Conservation (phyloP, 23 red algal species). For the Rhodosorus marinus region DNA sequence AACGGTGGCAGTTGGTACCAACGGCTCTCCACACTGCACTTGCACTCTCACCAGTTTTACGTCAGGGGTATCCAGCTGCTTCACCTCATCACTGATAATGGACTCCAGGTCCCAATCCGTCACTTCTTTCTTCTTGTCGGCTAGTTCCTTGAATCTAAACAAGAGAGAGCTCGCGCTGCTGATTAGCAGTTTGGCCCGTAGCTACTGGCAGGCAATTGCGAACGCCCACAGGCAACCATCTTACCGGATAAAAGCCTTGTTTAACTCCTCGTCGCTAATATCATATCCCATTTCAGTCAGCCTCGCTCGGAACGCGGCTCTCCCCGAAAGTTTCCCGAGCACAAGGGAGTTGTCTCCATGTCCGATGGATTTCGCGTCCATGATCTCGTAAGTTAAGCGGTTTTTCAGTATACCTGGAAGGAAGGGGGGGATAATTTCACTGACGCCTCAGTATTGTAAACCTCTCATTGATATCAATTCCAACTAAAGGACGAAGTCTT, state of each 20-base stretch:
- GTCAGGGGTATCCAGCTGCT: conserved; percentile 23
- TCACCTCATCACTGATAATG: conserved; percentile 84
- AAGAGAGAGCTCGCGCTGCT: too few relatives aligned
- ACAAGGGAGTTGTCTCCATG: conserved; percentile 58
- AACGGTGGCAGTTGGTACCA: conserved; percentile 61
- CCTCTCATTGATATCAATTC: too few relatives aligned
- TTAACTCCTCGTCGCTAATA: conserved; percentile 65
- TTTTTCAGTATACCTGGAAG: conserved; percentile 89
- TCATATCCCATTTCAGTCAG: conserved; percentile 76
- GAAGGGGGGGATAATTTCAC: too few relatives aligned
- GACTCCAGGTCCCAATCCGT: conserved; percentile 63
- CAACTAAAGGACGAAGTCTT: too few relatives aligned
- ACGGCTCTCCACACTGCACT: conserved; percentile 67
- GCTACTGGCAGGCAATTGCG: too few relatives aligned
- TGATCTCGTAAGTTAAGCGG: conserved; percentile 84
- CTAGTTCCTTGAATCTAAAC: conserved; percentile 94
- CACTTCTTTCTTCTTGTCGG: conserved; percentile 83
- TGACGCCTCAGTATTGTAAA: too few relatives aligned
- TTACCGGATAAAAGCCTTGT: conserved; percentile 78
- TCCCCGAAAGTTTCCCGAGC: conserved; percentile 94
- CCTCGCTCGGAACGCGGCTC: conserved; percentile 64
- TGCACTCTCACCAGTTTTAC: conserved; percentile 45
- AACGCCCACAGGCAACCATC: too few relatives aligned
- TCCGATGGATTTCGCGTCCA: conserved; percentile 81
- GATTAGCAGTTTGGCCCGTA: too few relatives aligned